These are phyloP conservation scores for Pleurotus eryngii DNA, from an alignment of 768 basidiomycete species.

Conservation along the genomic window DNA sequence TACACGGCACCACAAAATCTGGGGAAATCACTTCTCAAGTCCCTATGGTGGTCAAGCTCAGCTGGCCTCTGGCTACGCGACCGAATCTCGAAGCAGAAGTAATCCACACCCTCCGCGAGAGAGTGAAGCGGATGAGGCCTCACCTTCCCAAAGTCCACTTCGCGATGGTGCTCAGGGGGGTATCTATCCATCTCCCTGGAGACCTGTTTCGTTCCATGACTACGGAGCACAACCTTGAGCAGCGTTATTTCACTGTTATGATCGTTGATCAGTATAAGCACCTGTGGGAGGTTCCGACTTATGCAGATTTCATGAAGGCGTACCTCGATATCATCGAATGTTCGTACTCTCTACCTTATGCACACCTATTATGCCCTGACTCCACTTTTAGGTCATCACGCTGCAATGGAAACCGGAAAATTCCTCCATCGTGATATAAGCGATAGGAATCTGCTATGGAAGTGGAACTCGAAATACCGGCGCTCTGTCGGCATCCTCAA, in stretches of 20 bases:
- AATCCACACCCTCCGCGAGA: conserved; percentile 5
- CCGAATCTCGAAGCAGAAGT: conserved; percentile 7
- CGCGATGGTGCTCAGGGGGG: neutral
- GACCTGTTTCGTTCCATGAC: neutral
- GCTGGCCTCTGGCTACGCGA: conserved; percentile 12
- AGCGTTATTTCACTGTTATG: conserved; percentile 15
- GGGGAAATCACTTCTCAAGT: neutral
- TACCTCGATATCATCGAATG: conserved; percentile 29
- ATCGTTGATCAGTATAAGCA: conserved; percentile 16
- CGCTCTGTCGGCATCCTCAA: conserved; percentile 20
- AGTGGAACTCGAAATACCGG: neutral
- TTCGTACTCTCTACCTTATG: conserved; percentile 11
- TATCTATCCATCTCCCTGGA: conserved; percentile 13
- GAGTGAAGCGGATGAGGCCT: conserved; percentile 8
- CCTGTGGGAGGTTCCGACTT: conserved; percentile 17
- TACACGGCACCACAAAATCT: neutral
- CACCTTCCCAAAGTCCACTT: conserved; percentile 13
- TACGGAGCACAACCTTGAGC: conserved; percentile 5
- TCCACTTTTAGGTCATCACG: conserved; percentile 19
- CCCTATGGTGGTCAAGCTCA: conserved; percentile 11
- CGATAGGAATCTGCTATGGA: conserved; percentile 26
- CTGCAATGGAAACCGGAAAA: conserved; percentile 14
- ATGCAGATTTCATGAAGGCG: conserved; percentile 22
- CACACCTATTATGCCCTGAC: neutral
- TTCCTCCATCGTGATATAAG: conserved; percentile 30